Evolutionary conservation across 2,329 filamentous ascomycete species (phyloP), one percentile per base, ranked within the genome.

Genomic region (Phoma sp.): DNA sequence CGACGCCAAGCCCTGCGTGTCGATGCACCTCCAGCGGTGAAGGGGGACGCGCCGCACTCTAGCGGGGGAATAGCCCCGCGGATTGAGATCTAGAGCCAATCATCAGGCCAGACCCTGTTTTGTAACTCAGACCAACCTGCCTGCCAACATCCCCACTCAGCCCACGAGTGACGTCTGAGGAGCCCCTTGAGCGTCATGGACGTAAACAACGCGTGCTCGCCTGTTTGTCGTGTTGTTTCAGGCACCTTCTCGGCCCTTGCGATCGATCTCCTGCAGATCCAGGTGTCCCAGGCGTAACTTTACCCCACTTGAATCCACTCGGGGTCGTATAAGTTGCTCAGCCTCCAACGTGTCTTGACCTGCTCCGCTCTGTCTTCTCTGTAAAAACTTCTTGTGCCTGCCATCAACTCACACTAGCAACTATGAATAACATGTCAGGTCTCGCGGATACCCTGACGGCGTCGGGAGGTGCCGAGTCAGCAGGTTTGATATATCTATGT

Each of bases 371-470:
- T 29, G 2, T 13, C 44, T 27, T 24, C 27, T 25, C 13, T 6
- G 10, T 38, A 10, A 45, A 35, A 18, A 38, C 4, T 22, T 11
- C 13, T 4, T 13, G 9, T 8, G 14, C 14, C 22, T 37, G 13
- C 22, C n/a, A 38, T 18, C n/a, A 9, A 14, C 18, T 18, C 4
- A 51, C 9, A 47, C 7, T n/a, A 10, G 22, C 24, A 33, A 47
- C 7, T 18, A 60, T 48, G 46, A 44, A 44, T 44, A 60, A 42
- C 45, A 62, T 62, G 60, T 33, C 74, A 10, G 65, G 66, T 27
- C 70, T 80, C 22, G 60, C 77, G 13, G 70, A 79, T 9, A 74
- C 65, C 30, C 54, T 80, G 49, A 77, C 75, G 4, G 74, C 75
- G 13, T 76, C 76, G 43, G 75, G 75, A 14, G 75, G 72, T n/a